These are phyloP conservation scores for Urostyla sp. DNA, from an alignment of 73 alveolate genomes.

Conservation along the genomic window DNA sequence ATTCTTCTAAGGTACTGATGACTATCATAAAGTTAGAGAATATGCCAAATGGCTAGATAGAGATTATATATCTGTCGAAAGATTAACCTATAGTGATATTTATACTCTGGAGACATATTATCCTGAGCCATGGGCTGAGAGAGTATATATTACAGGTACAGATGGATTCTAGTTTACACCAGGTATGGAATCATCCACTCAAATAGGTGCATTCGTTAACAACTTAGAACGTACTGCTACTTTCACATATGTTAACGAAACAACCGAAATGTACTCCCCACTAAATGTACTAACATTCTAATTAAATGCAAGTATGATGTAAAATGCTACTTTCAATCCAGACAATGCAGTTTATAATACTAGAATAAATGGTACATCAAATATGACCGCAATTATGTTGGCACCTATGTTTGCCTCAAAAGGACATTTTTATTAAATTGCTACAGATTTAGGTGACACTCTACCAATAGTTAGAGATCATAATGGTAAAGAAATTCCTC, in stretches of 20 bases:
- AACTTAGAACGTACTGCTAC: slow-evolving; percentile 14
- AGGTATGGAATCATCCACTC: background rate
- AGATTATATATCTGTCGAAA: slow-evolving; percentile 12
- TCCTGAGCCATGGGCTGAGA: slow-evolving; percentile 20
- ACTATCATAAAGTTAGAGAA: slow-evolving; percentile 17
- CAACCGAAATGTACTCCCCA: background rate
- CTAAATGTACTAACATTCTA: slow-evolving; percentile 24
- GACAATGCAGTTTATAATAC: slow-evolving; percentile 21
- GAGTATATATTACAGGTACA: slow-evolving; percentile 48
- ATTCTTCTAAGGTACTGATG: slow-evolving; percentile 67
- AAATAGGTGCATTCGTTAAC: slow-evolving; percentile 9
- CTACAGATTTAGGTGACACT: background rate
- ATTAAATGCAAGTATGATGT: slow-evolving; percentile 8
- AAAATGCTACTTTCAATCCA: slow-evolving; percentile 3
- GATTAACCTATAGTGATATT: slow-evolving; percentile 7
- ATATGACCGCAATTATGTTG: slow-evolving; percentile 26
- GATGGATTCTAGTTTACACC: slow-evolving; percentile 64
- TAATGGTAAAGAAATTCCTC: background rate
- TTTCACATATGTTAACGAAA: slow-evolving; percentile 15
- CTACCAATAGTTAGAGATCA: slow-evolving; percentile 7
- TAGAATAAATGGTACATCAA: slow-evolving; percentile 46
- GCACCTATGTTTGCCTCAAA: slow-evolving; percentile 68
- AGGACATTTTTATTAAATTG: slow-evolving; percentile 50
- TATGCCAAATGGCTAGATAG: slow-evolving; percentile 23
- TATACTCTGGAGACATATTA: background rate